phyloP scores from a whole-genome alignment of 441 rosid genomes.

The Jatropha podagrica region DNA sequence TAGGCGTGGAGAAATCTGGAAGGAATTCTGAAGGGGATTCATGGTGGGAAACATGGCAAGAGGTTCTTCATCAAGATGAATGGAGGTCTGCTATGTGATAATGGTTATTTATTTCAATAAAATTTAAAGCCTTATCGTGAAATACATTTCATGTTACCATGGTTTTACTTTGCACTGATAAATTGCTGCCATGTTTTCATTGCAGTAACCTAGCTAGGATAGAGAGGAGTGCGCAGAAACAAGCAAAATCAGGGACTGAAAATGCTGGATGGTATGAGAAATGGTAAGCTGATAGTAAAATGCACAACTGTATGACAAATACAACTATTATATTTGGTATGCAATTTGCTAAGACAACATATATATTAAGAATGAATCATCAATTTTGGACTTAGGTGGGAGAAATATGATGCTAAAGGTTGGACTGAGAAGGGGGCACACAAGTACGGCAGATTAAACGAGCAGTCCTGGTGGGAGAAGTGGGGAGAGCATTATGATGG shows the following conservation, averaged over 20 bases:
- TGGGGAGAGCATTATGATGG: conserved; percentile 99
- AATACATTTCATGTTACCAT: conserved; percentile 7
- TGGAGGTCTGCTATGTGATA: conserved; percentile 69
- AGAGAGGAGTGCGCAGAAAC: conserved; percentile 99
- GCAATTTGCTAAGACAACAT: background rate
- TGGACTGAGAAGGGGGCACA: conserved; percentile 99
- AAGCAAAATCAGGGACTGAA: conserved; percentile 93
- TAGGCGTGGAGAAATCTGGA: conserved; percentile 99
- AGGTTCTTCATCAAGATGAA: conserved; percentile 95
- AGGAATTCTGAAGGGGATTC: conserved; percentile 93
- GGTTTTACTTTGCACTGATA: conserved; percentile 10
- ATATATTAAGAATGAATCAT: conserved; percentile 2
- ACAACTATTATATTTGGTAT: conserved; percentile 8
- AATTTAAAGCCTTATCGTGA: conserved; percentile 6
- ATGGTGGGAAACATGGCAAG: conserved; percentile 99
- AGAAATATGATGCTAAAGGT: conserved; percentile 98
- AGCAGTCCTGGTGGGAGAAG: conserved; percentile 99
- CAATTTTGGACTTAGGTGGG: conserved; percentile 75
- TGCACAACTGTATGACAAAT: conserved; percentile 3
- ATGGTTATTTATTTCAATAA: conserved; percentile 13
- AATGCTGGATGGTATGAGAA: conserved; percentile 99
- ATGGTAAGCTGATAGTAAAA: conserved; percentile 57
- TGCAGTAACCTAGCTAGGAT: conserved; percentile 93
- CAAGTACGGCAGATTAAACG: conserved; percentile 91
- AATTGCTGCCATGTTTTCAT: conserved; percentile 14